Base-by-base conservation (phyloP, 495 filamentous ascomycete species). In the Penicillium diatomitis region DNA sequence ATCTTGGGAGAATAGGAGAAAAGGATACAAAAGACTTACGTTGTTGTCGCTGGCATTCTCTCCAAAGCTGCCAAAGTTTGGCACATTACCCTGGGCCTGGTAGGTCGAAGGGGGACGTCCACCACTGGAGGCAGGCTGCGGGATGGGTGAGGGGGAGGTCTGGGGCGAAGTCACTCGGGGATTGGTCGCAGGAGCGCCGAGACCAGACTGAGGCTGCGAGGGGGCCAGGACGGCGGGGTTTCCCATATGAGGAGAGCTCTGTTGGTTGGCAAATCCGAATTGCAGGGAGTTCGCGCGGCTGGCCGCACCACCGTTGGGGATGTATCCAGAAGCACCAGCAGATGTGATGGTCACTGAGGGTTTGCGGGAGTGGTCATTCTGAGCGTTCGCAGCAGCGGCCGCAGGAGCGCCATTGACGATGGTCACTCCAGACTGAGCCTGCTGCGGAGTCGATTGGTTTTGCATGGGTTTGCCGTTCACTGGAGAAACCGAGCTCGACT, bases 341-440 rank as follows among this genome's bases (percentile, higher is more conserved):
- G 88, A 83, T 60, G 77, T 89, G 70, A 95, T 94, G 47, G 87
- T 92, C 49, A 95, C 85, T 11, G 88, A 91, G 47, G 82, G 81
- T 70, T 92, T 92, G 50, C 87, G 80, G 52, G 70, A 76, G 71
- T 96, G 90, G 52, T 91, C 85, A 48, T 67, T 71, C 42, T 82
- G 76, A 58, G 81, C 75, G 43, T 20, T 20, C 20, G 75, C 64
- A 60, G 72, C 64, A 40, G 69, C 67, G 40, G 81, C 71, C 51
- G 60, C 50, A 29, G 72, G 78, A 53, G 81, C 80, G 58, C 83
- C 81, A 73, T 83, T 85, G 49, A 83, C 79, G 46, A 83, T 80
- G 61, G 77, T 73, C 56, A 88, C 78, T 49, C 84, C 86, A 66
- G 82, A 75, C 51, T 32, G 54, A 8, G 60, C 40, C 44, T 50